A percentile compares a stretch with the other conserved stretches of the same genome.
Evolutionary conservation across 345 rosid species (phyloP).

Genomic region (Linum lewisii): DNA sequence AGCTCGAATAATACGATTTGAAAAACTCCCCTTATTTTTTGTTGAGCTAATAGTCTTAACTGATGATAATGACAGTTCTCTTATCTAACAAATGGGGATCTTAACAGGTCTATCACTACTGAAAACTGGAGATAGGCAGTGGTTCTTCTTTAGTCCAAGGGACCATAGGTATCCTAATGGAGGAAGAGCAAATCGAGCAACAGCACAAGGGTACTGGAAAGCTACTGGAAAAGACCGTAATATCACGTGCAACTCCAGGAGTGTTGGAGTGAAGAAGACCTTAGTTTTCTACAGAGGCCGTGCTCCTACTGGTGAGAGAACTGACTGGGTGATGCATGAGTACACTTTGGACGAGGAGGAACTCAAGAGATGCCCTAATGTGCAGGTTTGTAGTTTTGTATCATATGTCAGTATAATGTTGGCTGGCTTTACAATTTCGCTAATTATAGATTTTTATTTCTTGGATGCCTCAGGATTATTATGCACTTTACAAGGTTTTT

Average conservation of each 20-base stretch:
- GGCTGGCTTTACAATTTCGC: background rate
- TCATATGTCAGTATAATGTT: background rate
- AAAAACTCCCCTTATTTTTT: no score
- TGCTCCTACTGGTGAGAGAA: slow-evolving; percentile 70
- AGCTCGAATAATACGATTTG: no score
- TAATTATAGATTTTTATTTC: background rate
- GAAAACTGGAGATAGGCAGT: slow-evolving; percentile 87
- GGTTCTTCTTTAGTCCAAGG: slow-evolving; percentile 83
- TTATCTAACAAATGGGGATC: no score
- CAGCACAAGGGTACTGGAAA: slow-evolving; percentile 73
- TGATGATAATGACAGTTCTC: background rate
- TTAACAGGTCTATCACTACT: slow-evolving; percentile 43
- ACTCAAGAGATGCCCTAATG: slow-evolving; percentile 52
- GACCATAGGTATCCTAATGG: slow-evolving; percentile 87
- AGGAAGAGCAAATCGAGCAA: slow-evolving; percentile 71
- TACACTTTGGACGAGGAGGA: slow-evolving; percentile 74
- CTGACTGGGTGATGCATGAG: slow-evolving; percentile 97
- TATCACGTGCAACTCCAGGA: slow-evolving; percentile 37
- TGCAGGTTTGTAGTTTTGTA: slow-evolving; percentile 34
- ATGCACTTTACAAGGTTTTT: slow-evolving; percentile 66
- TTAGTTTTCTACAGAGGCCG: slow-evolving; percentile 74
- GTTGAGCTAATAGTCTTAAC: no score
- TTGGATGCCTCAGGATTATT: slow-evolving; percentile 40
- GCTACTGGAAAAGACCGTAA: slow-evolving; percentile 78
- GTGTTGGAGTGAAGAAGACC: slow-evolving; percentile 77